Evolutionary conservation across 1,139 yeast genomes (phyloP), one percentile per base, ranked within the genome.

Genomic region (Groenewaldozyma sp.): DNA sequence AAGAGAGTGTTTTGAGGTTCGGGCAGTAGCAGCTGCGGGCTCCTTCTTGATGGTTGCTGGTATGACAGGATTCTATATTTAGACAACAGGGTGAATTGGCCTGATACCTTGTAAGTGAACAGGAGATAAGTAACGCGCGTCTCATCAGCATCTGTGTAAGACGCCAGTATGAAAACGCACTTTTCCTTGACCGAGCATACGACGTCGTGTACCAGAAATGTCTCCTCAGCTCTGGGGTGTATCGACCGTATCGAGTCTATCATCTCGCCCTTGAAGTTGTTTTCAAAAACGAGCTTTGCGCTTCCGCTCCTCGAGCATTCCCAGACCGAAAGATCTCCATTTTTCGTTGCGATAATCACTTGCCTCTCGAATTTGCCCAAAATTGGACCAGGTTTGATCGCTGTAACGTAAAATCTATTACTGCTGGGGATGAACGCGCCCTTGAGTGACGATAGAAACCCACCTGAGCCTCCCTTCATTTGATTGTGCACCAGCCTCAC

Each of bases 1-100:
- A 78, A 79, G 2, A 83, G 80, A 0, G 87, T 76, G 14, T 67
- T 64, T 4, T 72, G 70, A 1, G 83, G 82, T 6, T 64, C 58
- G 4, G 93, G 93, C 22, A 81, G 66, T 38, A 65, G 68, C 36
- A 82, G 58, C 43, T 62, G 64, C 1, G 88, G 87, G 14, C 18
- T 34, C 28, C 29, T 35, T 7, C 27, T 9, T 3, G 38, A 34
- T 24, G 60, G 63, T 39, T 55, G 50, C 20, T 54, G 36, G 44
- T 63, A 65, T 5, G 73, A 64, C 42, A 67, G 71, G 47, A 67
- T 59, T 53, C 70, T 68, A 57, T 82, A 82, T 0, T 82, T 74
- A 0, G 88, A 81, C 42, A 73, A 67, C 2, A 81, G 66, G 36
- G 72, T 60, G 3, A 76, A 70, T 11, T 77, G 78, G 11, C 74